Base-by-base conservation (phyloP, 768 basidiomycete genomes). In the Hygrocybe punicea region DNA sequence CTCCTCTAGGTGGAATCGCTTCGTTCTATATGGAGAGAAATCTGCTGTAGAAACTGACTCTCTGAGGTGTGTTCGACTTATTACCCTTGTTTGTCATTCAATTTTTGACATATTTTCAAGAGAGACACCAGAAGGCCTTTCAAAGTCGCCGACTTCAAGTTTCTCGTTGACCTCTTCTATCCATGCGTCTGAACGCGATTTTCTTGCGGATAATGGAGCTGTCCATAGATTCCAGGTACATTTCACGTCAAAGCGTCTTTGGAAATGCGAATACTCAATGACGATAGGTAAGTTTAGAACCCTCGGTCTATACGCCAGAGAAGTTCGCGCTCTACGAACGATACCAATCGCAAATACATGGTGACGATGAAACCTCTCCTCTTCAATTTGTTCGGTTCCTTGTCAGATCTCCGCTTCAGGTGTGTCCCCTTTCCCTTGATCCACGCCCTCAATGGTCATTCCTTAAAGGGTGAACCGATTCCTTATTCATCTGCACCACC, bases 331-430 rank as follows among this genome's bases (percentile, higher is more conserved):
- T 98, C 16, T 98, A 80, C 65, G 69, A 81, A 65, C 78, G 79
- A 57, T 98, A 98, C 69, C 96, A 94, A 68, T 69, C 68, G 29
- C 76, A 84, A 6, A 84, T 97, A 21, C 96, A 98, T 67, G 73
- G 83, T 40, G 93, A 97, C 45, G 60, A 68, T 1, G 71, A 78
- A 2, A 83, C 80, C 29, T 75, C 72, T 1, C 76, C 78, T 34
- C 58, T 60, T 3, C 76, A 80, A 1, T 96, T 96, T 67, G 73
- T 72, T 55, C 69, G 81, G 2, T 98, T 98, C 67, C 78, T 98
- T 2, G 89, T 94, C 8, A 78, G 87, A 6, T 83, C 86, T 6
- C 91, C 93, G 1, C 76, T 98, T 7, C 63, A 76, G 44, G 93
- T 93, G 60, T 56, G 83, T 70, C 23, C 23, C 9, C 58, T 16